These are phyloP conservation scores for Isoetes taiwanensis DNA, from an alignment of 75 land plant genomes.

Conservation along the genomic window DNA sequence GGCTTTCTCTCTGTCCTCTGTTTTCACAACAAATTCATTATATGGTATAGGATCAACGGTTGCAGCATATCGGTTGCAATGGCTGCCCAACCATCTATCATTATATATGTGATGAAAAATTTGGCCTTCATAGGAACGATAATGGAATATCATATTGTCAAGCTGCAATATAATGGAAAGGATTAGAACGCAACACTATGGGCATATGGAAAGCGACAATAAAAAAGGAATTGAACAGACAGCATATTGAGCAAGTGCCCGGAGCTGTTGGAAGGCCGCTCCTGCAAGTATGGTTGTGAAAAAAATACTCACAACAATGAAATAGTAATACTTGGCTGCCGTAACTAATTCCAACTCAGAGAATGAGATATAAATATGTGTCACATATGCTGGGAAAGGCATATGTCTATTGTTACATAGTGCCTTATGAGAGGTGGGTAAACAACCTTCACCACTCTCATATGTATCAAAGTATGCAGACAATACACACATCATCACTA, in stretches of 20 bases:
- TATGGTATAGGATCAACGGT: not conserved
- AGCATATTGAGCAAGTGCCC: not conserved
- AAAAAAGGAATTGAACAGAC: no score
- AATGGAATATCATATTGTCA: not conserved
- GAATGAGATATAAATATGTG: no score
- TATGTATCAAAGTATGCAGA: no score
- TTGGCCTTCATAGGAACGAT: not conserved
- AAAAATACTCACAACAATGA: not conserved
- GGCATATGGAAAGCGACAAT: no score
- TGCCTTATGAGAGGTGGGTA: no score
- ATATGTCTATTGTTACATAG: no score
- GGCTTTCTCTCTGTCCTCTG: constrained; percentile 1
- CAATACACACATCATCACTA: no score
- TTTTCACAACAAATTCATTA: not conserved
- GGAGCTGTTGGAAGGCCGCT: constrained; percentile 1
- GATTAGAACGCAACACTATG: no score
- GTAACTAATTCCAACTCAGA: no score
- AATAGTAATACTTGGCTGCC: constrained; percentile 10
- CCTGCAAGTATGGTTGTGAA: not conserved
- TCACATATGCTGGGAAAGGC: no score
- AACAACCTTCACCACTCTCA: no score
- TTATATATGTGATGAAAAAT: constrained; percentile 6
- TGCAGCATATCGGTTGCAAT: not conserved
- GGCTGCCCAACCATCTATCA: not conserved
- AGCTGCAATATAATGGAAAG: no score